Base-by-base conservation (phyloP, 2,329 filamentous ascomycete genomes). In the Penicillium digitatum region DNA sequence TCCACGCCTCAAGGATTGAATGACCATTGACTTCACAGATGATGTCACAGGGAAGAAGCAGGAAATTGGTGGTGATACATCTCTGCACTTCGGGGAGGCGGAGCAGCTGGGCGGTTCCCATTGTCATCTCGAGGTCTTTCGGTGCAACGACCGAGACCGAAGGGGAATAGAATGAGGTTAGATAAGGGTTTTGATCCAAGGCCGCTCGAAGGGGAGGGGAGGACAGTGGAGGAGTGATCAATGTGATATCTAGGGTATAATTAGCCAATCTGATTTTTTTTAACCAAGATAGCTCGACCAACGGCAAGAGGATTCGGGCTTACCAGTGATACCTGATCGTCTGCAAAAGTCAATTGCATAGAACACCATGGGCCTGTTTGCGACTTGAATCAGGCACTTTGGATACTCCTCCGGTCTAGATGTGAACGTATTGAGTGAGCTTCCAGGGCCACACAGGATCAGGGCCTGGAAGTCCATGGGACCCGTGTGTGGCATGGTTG, bases 91-190 rank as follows among this genome's bases (percentile, higher is more conserved):
- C 89, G 0, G 89, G 87, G 11, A 95, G 80, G 7, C 91, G 84
- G 48, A 97, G 82, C 22, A 96, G 85, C 66, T 95, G 87, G 5
- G 90, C 91, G 7, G 93, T 96, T 48, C 90, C 90, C 0, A 88
- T 95, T 58, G 89, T 93, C 66, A 91, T 85, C 46, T 89, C 86
- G 29, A 96, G 79, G 39, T 82, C 85, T 63, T 80, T 76, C 0
- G 92, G 92, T 1, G 90, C 87, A n/a, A 96, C 75, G 14, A 96
- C 86, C 57, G 88, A 88, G 37, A 71, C 69, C 0, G 72, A 72
- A 27, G 74, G 37, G 3, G 43, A 39, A 12, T 32, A 48, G n/a
- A 47, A 31, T 2, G 18, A 48, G 4, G 51, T 49, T 3, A 54
- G 37, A 6, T 54, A 24, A 14, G 51, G 51, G 11, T 54, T 40